Base-by-base conservation (phyloP, 2,329 filamentous ascomycete species). In the Pseudogymnoascus pannorum region DNA sequence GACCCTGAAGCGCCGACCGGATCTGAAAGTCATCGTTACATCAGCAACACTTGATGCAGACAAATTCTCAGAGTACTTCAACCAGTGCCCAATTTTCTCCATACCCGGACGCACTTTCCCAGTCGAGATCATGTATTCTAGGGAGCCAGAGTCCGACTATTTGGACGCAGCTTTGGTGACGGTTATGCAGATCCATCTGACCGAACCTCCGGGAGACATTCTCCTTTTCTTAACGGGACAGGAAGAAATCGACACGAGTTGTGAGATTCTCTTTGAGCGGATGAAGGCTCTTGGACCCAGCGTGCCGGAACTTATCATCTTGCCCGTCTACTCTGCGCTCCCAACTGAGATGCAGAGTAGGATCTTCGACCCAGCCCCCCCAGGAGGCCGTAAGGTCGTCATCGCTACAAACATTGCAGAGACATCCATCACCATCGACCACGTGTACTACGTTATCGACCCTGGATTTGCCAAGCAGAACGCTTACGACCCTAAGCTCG, bases 321-420 rank as follows among this genome's bases (percentile, higher is more conserved):
- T 99, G 4, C 95, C 95, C 0, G 93, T 99, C n/a, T 99, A 99
- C 71, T 93, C 92, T 62, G 90, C 91, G 0, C 81, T 99, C 24
- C 94, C 94, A 0, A 92, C 87, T 64, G 95, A 99, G 73, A 92
- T 96, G 79, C 93, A 97, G 71, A 94, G 88, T 68, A 85, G 85
- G 62, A 97, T 99, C 64, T 99, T 99, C 71, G 94, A 99, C 29
- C 92, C 93, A 2, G 90, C 94, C 0, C 91, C 93, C 0, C 81
- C 87, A 0, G 93, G 93, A 14, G 86, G 84, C 60, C 84, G 94
- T 61, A 99, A 99, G 75, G 92, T 97, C 1, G 91, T 99, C 63
- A 96, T 99, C 71, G 94, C 94, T 2, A 99, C 94, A 35, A 99
- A 99, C 69, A 99, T 99, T 70, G 94, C 94, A 0, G 94, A 99